Evolutionary conservation across 2,329 filamentous ascomycete genomes (phyloP).

Genomic region (Colletotrichum sp.): DNA sequence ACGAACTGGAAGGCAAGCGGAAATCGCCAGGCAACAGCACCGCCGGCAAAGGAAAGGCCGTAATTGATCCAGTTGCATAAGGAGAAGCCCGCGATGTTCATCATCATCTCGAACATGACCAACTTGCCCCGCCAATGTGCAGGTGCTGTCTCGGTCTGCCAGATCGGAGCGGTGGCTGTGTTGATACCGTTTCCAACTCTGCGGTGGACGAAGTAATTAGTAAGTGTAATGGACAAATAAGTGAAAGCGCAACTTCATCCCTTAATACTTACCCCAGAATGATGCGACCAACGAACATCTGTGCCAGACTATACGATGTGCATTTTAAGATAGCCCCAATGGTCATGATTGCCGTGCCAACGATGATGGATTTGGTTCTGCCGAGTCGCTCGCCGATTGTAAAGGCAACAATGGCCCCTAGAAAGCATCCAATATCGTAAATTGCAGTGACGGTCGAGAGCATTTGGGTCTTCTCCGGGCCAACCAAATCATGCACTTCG

Average conservation of each 20-base stretch:
- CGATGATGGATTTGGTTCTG: background rate
- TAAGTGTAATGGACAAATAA: background rate
- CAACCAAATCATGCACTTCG: background rate
- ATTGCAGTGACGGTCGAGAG: background rate
- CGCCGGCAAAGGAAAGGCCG: constrained; percentile 40
- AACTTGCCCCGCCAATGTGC: constrained; percentile 35
- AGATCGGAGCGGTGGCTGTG: constrained; percentile 41
- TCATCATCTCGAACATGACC: constrained; percentile 35
- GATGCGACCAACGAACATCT: background rate
- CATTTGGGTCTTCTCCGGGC: background rate
- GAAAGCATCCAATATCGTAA: background rate
- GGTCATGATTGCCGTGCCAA: background rate
- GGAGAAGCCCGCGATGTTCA: constrained; percentile 36
- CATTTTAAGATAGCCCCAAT: background rate
- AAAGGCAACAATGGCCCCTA: background rate
- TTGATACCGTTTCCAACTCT: constrained; percentile 52
- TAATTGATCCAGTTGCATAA: constrained; percentile 45
- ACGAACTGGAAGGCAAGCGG: constrained; percentile 47
- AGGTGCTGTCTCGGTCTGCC: constrained; percentile 40
- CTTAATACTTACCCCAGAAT: background rate
- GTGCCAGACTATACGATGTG: background rate
- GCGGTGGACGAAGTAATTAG: background rate
- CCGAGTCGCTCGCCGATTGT: background rate
- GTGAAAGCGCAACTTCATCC: background rate
- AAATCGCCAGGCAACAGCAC: constrained; percentile 45